Percentiles rank a stretch among this genome's conserved stretches.
Conservation (phyloP, 495 filamentous ascomycete species). For the Aspergillus hancockii region DNA sequence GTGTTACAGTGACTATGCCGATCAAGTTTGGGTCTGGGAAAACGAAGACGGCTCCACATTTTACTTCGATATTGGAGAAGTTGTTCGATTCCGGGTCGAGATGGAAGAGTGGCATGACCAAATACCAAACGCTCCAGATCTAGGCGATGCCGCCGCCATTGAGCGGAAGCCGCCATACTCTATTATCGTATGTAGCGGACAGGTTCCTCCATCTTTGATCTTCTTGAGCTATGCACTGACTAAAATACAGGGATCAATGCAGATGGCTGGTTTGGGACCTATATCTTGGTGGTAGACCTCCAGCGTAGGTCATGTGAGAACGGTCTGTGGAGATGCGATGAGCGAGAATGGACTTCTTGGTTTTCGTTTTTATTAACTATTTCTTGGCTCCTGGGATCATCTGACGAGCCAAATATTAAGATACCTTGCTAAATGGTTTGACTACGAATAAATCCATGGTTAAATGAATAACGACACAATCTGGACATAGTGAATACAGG, state of each 20-base stretch:
- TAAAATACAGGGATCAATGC: constrained; percentile 50
- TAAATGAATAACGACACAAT: constrained; percentile 1
- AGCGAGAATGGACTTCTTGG: background rate
- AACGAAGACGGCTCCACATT: constrained; percentile 66
- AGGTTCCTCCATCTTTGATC: constrained; percentile 1
- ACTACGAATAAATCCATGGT: background rate
- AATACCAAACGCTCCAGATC: constrained; percentile 66
- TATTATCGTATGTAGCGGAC: constrained; percentile 55
- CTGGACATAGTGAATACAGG: background rate
- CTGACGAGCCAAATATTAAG: background rate
- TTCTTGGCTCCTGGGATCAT: background rate
- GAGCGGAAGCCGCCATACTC: constrained; percentile 65
- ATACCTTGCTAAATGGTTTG: background rate
- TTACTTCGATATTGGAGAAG: constrained; percentile 85
- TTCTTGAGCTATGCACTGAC: constrained; percentile 11
- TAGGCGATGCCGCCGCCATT: constrained; percentile 46
- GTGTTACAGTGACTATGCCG: constrained; percentile 57
- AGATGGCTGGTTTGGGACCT: constrained; percentile 51
- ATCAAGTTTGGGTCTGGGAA: constrained; percentile 81
- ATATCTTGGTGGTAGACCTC: constrained; percentile 51
- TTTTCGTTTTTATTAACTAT: background rate
- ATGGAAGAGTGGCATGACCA: constrained; percentile 88
- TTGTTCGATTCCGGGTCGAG: constrained; percentile 80
- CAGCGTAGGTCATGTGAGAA: background rate
- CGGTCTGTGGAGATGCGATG: background rate